Base-by-base conservation (phyloP, 2,329 filamentous ascomycete species). In the Scopulariopsis brevicaulis region DNA sequence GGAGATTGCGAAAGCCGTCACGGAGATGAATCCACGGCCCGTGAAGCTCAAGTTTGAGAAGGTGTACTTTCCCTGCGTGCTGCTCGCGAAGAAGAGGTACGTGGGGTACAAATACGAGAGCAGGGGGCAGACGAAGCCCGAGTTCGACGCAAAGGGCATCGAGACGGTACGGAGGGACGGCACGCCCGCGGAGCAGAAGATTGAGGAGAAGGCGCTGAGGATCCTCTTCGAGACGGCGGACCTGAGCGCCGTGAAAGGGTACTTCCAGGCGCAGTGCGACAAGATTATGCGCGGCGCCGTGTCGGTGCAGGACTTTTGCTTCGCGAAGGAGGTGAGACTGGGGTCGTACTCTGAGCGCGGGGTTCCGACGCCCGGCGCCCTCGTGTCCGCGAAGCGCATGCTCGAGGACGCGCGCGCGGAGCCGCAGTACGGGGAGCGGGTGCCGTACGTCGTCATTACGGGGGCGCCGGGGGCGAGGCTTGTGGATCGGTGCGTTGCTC, bases 1-100 rank as follows among this genome's bases (percentile, higher is more conserved):
- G 64, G 93, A 97, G 67, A 99, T 99, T 61, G 87, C 92, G 37
- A 83, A 88, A 65, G 85, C 86, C 15, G 84, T 99, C 59, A 97
- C 94, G 0, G 82, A 90, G 58, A 87, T 89, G 75, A 99, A 96
- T 66, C 95, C 94, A 2, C 83, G 86, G 1, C 94, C 94, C 0
- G 78, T 99, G 63, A 97, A 96, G 71, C 85, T 99, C 62, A 97
- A 97, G 69, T 96, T 99, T 64, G 94, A 99, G 69, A 99, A 99
- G 65, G 93, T 99, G 1, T 99, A 99, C 70, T 89, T 96, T 62
- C 94, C 95, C 0, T 97, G 93, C 68, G 85, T 97, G 0, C 79
- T 99, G 4, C 80, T 99, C 0, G 91, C 95, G 20, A 99, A 99
- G 75, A 99, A 99, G 69, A 87, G 94, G 58, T 99, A 99, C 65